Evolutionary conservation across 768 basidiomycete genomes (phyloP), one percentile per base, ranked within the genome.

Genomic region (Kwoniella sp.): DNA sequence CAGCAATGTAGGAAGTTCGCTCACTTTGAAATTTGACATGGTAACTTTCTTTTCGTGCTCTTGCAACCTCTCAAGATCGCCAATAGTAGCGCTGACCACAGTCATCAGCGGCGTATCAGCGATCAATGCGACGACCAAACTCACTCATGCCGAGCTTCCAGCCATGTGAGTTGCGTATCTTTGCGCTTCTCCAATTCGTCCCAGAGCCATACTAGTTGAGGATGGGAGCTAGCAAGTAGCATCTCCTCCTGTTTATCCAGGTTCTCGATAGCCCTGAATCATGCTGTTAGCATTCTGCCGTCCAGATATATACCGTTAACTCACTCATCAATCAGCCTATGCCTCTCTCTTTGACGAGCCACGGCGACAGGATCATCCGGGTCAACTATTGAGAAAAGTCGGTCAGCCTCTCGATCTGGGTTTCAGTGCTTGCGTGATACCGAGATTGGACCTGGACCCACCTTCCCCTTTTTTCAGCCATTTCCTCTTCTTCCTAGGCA

Each of bases 261-360:
- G 25, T 60, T 58, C 10, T 30, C 60, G 26, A 76, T 60, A 1
- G 74, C 72, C 52, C 74, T 76, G n/a, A 51, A 36, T 62, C 24
- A 56, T 55, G 36, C 22, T 25, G 50, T 40, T 30, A 57, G 44
- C 40, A 57, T 26, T 24, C n/a, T n/a, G n/a, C n/a, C n/a, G n/a
- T n/a, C n/a, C n/a, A n/a, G 21, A 33, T 22, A 33, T 26, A 36
- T 1, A 10, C 15, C 33, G 29, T 27, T 30, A 1, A 68, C 74
- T 33, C 48, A 76, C 74, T 70, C 65, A 59, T 76, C 69, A n/a
- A 76, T 76, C 70, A 72, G 44, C 15, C 30, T 37, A 48, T 73
- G 72, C 36, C 67, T 60, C 50, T 68, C 72, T 40, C 55, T 59
- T 48, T 71, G 74, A 24, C 59, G 48, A 8, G 72, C 74, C 5